These are phyloP conservation scores for Populus simonii DNA, from an alignment of 345 rosid genomes.

Conservation along the genomic window DNA sequence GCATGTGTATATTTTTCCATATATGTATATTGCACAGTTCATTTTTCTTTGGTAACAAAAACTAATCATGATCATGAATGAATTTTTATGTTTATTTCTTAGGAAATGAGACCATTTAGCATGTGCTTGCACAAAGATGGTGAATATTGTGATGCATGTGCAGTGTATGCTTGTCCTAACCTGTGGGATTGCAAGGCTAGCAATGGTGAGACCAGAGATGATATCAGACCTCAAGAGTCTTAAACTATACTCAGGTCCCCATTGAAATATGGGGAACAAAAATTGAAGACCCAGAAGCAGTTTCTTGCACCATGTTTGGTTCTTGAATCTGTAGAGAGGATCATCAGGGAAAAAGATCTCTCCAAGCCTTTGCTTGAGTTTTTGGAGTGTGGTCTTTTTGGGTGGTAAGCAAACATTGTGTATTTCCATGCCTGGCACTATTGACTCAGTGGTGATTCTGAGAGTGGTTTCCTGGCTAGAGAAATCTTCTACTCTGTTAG, in stretches of 20 bases:
- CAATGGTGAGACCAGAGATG: conserved; percentile 97
- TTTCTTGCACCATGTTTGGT: conserved; percentile 59
- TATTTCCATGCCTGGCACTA: conserved; percentile 38
- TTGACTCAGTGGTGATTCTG: conserved; percentile 11
- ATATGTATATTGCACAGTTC: background rate
- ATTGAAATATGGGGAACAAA: conserved; percentile 73
- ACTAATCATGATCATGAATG: background rate
- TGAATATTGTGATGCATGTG: background rate
- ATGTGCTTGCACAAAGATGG: background rate
- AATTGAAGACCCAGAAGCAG: conserved; percentile 60
- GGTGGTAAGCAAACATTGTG: conserved; percentile 83
- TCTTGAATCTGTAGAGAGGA: conserved; percentile 77
- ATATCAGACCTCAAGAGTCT: conserved; percentile 71
- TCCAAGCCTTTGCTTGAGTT: conserved; percentile 50
- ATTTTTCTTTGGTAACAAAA: background rate
- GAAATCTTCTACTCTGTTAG: conserved; percentile 51
- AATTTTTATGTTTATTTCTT: background rate
- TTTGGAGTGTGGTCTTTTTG: conserved; percentile 51
- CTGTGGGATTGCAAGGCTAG: conserved; percentile 99
- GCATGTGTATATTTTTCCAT: background rate
- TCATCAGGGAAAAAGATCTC: conserved; percentile 97
- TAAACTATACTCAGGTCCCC: conserved; percentile 69
- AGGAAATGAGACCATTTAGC: background rate
- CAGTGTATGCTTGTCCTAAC: conserved; percentile 28
- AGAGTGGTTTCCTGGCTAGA: conserved; percentile 25